Evolutionary conservation across 495 filamentous ascomycete species (phyloP).

Genomic region (Lophium mytilinum): DNA sequence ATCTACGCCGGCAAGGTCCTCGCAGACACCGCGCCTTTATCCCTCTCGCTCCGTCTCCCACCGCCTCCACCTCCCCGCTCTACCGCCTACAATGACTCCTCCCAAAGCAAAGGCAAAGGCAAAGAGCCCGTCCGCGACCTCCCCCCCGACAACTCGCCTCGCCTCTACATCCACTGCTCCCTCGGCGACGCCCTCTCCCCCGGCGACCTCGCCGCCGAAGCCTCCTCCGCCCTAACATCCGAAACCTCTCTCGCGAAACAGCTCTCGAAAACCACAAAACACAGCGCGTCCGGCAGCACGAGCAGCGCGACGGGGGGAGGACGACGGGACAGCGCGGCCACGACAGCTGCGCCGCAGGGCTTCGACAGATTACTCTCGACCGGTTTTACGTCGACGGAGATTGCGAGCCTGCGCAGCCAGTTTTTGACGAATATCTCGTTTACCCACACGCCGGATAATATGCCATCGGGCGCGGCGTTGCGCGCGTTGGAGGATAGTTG

Average conservation of each 20-base stretch:
- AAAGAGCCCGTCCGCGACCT: constrained; percentile 45
- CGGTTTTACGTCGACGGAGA: constrained; percentile 73
- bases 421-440: constrained; percentile 72
- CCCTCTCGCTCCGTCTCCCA: constrained; percentile 59
- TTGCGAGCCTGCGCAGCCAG: constrained; percentile 73
- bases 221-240: constrained; percentile 37
- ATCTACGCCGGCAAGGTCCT: constrained; percentile 84
- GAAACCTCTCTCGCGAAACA: constrained; percentile 23
- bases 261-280: not conserved
- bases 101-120: constrained; percentile 51
- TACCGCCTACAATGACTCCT: constrained; percentile 33
- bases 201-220: constrained; percentile 63
- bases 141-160: constrained; percentile 11
- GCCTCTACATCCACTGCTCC: constrained; percentile 83
- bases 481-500: constrained; percentile 76
- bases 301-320: not conserved
- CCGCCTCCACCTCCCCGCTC: constrained; percentile 44
- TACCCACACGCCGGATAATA: constrained; percentile 73
- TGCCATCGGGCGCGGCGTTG: constrained; percentile 58
- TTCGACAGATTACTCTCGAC: constrained; percentile 79
- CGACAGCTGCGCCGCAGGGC: constrained; percentile 62
- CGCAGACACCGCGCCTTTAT: constrained; percentile 57
- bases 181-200: constrained; percentile 66
- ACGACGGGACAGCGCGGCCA: constrained; percentile 29
- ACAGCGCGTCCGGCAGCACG: not conserved